Base-by-base conservation (phyloP, 2,329 filamentous ascomycete genomes). In the Aureobasidium zeae region DNA sequence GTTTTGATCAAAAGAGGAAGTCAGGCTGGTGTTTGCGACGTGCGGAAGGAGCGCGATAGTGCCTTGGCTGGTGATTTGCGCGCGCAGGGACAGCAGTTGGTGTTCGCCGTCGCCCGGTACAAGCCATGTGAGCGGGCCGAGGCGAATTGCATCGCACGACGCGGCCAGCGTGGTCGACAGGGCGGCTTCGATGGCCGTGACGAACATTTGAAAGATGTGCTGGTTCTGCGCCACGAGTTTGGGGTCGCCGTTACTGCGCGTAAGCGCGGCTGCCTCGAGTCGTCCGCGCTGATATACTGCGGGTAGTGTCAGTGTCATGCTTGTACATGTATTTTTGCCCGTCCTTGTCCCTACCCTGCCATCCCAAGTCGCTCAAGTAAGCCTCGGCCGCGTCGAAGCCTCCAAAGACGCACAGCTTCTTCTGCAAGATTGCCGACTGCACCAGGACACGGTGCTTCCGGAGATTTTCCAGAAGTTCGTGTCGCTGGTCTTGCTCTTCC, bases 331-430 rank as follows among this genome's bases (percentile, higher is more conserved):
- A 3, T 8, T 6, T 31, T 2, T 2, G 13, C 7, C 7, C 15
- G 13, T 6, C 29, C n/a, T 16, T 8, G 13, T 5, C 17, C 34
- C 19, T 12, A 35, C 30, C 22, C 32, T 36, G 33, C 43, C 43
- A 45, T 25, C 28, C 15, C 43, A 38, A 20, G 17, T 37, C 25
- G 17, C 38, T 45, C 43, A 45, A 17, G 28, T 38, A 21, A 12
- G 43, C 45, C 17, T 41, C 37, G 5, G 36, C 37, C 5, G 28
- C 25, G 2, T 22, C 11, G 32, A 47, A 36, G 7, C 36, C 37
- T 15, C 45, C 45, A 32, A 47, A 47, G 32, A 41, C 37, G 30
- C 45, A 47, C 29, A 47, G 20, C 45, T 47, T 41, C 30, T 42
- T 36, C 37, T 41, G 36, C 30, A 26, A 12, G 5, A 28, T 17